Base-by-base conservation (phyloP, 495 filamentous ascomycete genomes). In the Cryomyces minteri region DNA sequence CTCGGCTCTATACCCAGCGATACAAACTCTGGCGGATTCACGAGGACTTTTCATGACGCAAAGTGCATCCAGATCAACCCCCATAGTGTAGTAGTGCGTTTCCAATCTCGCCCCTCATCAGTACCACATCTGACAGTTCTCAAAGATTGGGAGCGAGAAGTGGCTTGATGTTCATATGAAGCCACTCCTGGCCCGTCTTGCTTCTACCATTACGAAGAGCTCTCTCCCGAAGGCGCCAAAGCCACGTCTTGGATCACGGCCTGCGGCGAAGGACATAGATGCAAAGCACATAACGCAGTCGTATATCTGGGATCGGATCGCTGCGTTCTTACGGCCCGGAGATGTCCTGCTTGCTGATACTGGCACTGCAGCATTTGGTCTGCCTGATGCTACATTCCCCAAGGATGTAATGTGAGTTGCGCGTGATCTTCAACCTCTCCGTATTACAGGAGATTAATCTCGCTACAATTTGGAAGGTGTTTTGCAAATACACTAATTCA, bases 261-360 rank as follows among this genome's bases (percentile, higher is more conserved):
- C 18, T 25, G 18, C 18, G 2, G 18, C 18, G 18, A 25, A 25
- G 18, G 18, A 25, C 18, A 25, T 25, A 25, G 18, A 25, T 25
- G 56, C 58, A 11, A 57, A 45, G 44, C 44, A 56, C 12, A 54
- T 65, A 18, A 62, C 57, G 4, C 62, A 65, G 48, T 55, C 54
- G 30, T 59, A 50, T 49, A 47, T 65, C 44, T 65, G 60, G 60
- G 46, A 51, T 36, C 50, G 49, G 6, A 12, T 65, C 28, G 48
- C 48, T 36, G 11, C 36, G 4, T 62, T 52, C 43, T 38, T 63
- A 14, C 46, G 46, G 18, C 54, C 59, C 1, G 52, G 54, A 43
- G 62, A 65, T 42, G 48, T 63, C 31, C 39, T 63, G 44, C 43
- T 62, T 30, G 57, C 51, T 41, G 60, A 65, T 39, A 63, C 59